Conservation (phyloP, 805 yeast species). For the Kregervanrija fluxuum region DNA sequence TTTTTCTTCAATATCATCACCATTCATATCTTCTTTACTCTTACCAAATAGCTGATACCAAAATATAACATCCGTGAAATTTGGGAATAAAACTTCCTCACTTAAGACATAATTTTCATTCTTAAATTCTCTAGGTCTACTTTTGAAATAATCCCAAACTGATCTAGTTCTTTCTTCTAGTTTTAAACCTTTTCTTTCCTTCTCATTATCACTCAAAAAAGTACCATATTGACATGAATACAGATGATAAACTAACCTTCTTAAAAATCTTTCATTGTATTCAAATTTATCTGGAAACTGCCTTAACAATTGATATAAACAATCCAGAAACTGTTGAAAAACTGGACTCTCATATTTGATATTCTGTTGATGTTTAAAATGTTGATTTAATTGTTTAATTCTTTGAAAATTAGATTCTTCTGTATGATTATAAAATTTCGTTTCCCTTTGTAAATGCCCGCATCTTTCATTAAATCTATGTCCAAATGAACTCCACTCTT, state of each 20-base stretch:
- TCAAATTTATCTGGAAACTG: slow-evolving; percentile 75
- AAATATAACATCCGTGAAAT: slow-evolving; percentile 62
- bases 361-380: slow-evolving; percentile 41
- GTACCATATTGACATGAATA: slow-evolving; percentile 95
- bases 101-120: slow-evolving; percentile 35
- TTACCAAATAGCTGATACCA: slow-evolving; percentile 86
- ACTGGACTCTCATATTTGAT: slow-evolving; percentile 75
- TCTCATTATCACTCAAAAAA: slow-evolving; percentile 70
- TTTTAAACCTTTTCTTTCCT: slow-evolving; percentile 43
- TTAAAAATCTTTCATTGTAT: slow-evolving; percentile 79
- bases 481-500: slow-evolving; percentile 95
- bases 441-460: slow-evolving; percentile 61
- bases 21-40: slow-evolving; percentile 59
- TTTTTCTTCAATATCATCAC: slow-evolving; percentile 3
- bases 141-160: slow-evolving; percentile 90
- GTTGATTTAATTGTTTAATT: slow-evolving; percentile 42
- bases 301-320: slow-evolving; percentile 68
- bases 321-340: slow-evolving; percentile 90
- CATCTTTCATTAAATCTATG: slow-evolving; percentile 80
- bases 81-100: slow-evolving; percentile 50
- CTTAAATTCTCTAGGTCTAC: slow-evolving; percentile 61
- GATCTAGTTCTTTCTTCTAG: slow-evolving; percentile 51
- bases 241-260: slow-evolving; percentile 78
- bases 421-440: slow-evolving; percentile 38
- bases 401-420: slow-evolving; percentile 28